These are phyloP conservation scores for Vanrija sp. DNA, from an alignment of 1,284 basidiomycete species.

Conservation along the genomic window DNA sequence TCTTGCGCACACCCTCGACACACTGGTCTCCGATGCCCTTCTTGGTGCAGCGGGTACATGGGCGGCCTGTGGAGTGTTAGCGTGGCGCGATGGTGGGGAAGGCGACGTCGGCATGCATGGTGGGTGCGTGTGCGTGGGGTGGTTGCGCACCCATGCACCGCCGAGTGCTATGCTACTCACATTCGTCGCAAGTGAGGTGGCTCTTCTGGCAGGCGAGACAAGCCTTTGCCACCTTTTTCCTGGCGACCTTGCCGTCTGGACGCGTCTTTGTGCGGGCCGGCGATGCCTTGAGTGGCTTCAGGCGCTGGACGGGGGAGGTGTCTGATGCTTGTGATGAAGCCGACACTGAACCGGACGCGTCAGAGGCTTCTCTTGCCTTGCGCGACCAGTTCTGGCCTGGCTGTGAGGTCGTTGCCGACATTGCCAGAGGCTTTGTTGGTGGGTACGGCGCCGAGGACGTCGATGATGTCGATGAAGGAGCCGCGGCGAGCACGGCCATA, in stretches of 20 bases:
- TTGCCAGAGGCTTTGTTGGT: no score
- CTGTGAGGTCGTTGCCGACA: no score
- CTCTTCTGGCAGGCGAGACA: conserved; percentile 91
- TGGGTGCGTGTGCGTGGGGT: neutral
- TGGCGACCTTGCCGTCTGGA: conserved; percentile 55
- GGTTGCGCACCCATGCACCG: neutral
- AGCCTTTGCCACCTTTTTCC: conserved; percentile 58
- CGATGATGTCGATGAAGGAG: no score
- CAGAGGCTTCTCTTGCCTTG: conserved; percentile 8
- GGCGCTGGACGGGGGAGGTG: neutral
- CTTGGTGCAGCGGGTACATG: conserved; percentile 91
- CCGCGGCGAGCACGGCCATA: no score
- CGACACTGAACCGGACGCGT: conserved; percentile 5
- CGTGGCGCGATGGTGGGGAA: neutral
- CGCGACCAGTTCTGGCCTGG: conserved; percentile 1
- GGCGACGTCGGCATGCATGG: conserved; percentile 12
- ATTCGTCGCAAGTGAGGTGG: conserved; percentile 95
- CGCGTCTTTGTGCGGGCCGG: conserved; percentile 1
- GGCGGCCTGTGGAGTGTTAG: conserved; percentile 62
- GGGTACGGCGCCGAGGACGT: no score
- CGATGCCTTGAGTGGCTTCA: no score
- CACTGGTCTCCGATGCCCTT: conserved; percentile 86
- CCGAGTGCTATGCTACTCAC: conserved; percentile 52
- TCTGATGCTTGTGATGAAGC: conserved; percentile 2
- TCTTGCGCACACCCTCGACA: conserved; percentile 91